Evolutionary conservation across 345 rosid genomes (phyloP), one percentile per base, ranked within the genome.

Genomic region (Kernera saxatilis): DNA sequence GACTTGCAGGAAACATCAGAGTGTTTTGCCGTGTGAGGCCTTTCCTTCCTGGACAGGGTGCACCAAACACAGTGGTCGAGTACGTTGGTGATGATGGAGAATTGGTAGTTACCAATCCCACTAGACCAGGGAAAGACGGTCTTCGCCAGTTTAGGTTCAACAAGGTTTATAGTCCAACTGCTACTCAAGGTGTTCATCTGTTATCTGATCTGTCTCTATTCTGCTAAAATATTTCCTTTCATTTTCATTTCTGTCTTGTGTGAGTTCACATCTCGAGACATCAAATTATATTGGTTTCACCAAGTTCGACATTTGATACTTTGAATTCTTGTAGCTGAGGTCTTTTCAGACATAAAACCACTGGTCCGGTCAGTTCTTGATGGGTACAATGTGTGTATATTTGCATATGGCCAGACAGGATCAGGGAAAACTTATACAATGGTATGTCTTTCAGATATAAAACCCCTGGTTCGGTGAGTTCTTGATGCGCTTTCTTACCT

Each of bases 321-420:
- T 62, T 61, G 51, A 36, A 74, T 72, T 35, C 61, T 81, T 78
- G 77, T 88, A 93, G 98, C 61, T 65, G 89, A 87, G 33, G 95
- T 93, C 32, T 91, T 83, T 77, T 64, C 87, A 21, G 96, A 93
- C 48, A 82, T 85, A 32, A 87, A 85, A 77, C 92, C 96, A 0
- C 76, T 91, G 80, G 78, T 91, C 50, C 82, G 89, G 18, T 91
- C 90, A 18, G 94, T 82, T 3, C 87, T 91, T 49, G 97, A 93
- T 82, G 98, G 98, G 15, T 91, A 81, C 66, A 87, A 85, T 60
- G 97, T 86, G 2, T 91, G 99, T 68, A 91, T 94, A 75, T 91
- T 93, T 80, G 98, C 98, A 37, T 93, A 93, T 55, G 98, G 98
- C n/a, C 98, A 93, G 81, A 93, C 98, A 33, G 97, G 98, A 69